Evolutionary conservation across 192 early-diverging fungal species (phyloP).

Genomic region (Coemansia sp.): DNA sequence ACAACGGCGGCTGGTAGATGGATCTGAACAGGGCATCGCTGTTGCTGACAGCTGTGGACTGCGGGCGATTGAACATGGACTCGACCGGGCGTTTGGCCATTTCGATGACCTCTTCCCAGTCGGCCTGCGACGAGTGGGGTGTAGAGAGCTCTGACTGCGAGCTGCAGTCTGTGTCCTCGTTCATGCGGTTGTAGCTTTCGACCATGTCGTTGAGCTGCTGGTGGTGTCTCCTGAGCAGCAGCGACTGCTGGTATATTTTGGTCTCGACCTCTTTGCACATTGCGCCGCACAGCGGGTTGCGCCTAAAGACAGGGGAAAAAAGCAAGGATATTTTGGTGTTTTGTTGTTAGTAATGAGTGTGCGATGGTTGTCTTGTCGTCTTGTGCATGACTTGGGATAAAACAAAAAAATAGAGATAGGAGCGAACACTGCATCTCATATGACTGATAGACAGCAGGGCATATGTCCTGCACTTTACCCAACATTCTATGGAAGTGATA

Average conservation of each 20-base stretch:
- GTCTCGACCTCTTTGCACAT: conserved; percentile 45
- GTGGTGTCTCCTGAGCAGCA: conserved; percentile 31
- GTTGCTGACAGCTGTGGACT: conserved; percentile 5
- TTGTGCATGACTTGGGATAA: neutral
- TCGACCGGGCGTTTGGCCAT: conserved; percentile 41
- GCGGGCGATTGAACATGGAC: conserved; percentile 1
- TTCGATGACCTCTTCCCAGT: conserved; percentile 55
- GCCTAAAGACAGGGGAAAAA: conserved; percentile 25
- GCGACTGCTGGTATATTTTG: conserved; percentile 37
- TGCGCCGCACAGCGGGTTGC: conserved; percentile 45
- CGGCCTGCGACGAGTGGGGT: conserved; percentile 30
- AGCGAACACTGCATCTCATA: neutral
- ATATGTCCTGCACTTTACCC: no score
- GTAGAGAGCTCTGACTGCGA: neutral
- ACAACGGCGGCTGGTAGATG: conserved; percentile 23
- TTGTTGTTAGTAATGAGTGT: neutral
- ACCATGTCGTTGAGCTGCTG: conserved; percentile 32
- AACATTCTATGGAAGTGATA: no score
- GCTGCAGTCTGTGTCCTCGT: conserved; percentile 11
- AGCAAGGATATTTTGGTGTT: no score
- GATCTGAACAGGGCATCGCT: conserved; percentile 21
- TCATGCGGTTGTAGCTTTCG: conserved; percentile 33
- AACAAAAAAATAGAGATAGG: neutral
- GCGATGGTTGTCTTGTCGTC: no score
- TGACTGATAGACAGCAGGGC: no score